Percentiles rank a stretch among this genome's conserved stretches.
These are phyloP conservation scores for Hypericum perforatum DNA, from an alignment of 345 rosid genomes.

Conservation along the genomic window DNA sequence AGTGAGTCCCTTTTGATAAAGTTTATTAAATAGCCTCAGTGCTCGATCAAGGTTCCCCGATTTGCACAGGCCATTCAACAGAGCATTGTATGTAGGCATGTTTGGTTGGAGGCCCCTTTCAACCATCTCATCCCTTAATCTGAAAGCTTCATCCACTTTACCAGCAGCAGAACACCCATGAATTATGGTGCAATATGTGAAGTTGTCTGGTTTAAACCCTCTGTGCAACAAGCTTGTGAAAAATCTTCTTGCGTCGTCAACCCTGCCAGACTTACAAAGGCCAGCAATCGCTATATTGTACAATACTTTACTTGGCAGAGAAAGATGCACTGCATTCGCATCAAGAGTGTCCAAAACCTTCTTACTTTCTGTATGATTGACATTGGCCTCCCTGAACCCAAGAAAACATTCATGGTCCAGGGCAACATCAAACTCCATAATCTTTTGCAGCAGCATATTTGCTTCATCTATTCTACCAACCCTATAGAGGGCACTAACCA, in stretches of 20 bases:
- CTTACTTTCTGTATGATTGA: conserved; percentile 24
- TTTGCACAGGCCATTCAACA: conserved; percentile 53
- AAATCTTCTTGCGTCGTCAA: conserved; percentile 43
- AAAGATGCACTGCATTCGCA: conserved; percentile 26
- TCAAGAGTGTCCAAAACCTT: conserved; percentile 37
- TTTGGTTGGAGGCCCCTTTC: conserved; percentile 42
- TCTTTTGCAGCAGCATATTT: conserved; percentile 47
- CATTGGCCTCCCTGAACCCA: conserved; percentile 17
- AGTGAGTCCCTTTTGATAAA: conserved; percentile 39
- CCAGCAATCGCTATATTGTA: conserved; percentile 64
- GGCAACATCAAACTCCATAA: conserved; percentile 38
- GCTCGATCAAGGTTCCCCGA: conserved; percentile 47
- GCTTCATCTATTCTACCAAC: conserved; percentile 56
- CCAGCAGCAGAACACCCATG: conserved; percentile 52
- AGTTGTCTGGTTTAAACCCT: conserved; percentile 52
- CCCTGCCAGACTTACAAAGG: conserved; percentile 48
- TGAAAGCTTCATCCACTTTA: conserved; percentile 56
- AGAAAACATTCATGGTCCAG: conserved; percentile 21
- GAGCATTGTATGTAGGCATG: conserved; percentile 51
- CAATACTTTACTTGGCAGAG: conserved; percentile 44
- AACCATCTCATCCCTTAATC: conserved; percentile 22
- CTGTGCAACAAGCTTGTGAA: conserved; percentile 22
- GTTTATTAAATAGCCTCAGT: conserved; percentile 47
- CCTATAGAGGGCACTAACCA: conserved; percentile 46
- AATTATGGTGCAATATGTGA: conserved; percentile 50